These are phyloP conservation scores for Trametes gibbosa DNA, from an alignment of 768 basidiomycete species.

Conservation along the genomic window DNA sequence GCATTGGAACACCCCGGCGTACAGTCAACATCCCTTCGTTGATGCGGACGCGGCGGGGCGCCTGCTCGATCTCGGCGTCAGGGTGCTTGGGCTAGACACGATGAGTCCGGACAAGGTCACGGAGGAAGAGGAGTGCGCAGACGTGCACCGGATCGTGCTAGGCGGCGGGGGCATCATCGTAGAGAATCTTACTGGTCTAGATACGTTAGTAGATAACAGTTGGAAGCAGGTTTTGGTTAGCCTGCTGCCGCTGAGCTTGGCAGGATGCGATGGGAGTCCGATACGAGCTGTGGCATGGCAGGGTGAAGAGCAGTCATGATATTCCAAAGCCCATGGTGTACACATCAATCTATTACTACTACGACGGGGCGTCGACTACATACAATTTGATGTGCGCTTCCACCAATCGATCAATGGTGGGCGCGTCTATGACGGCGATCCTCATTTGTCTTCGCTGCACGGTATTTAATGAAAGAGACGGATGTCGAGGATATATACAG, in stretches of 20 bases:
- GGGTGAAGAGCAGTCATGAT: neutral
- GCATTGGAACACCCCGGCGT: conserved; percentile 46
- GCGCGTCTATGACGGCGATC: conserved; percentile 22
- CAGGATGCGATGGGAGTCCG: conserved; percentile 63
- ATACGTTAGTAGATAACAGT: conserved; percentile 32
- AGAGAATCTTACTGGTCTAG: conserved; percentile 65
- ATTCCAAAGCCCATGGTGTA: neutral
- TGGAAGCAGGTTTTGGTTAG: conserved; percentile 41
- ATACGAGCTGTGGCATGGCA: conserved; percentile 66
- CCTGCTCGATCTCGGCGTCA: conserved; percentile 50
- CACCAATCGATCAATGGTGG: conserved; percentile 32
- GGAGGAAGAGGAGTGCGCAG: conserved; percentile 18
- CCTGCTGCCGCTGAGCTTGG: conserved; percentile 57
- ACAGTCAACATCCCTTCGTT: conserved; percentile 67
- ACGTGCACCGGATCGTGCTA: conserved; percentile 59
- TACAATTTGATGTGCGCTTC: conserved; percentile 39
- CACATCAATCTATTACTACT: too few relatives aligned
- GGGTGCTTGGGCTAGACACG: conserved; percentile 60
- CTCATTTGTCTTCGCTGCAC: conserved; percentile 33
- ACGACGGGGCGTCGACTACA: conserved; percentile 18
- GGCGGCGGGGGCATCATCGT: conserved; percentile 61
- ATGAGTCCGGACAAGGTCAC: conserved; percentile 61
- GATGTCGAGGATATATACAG: neutral
- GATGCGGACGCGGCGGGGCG: conserved; percentile 47
- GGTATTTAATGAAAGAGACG: neutral